Base-by-base conservation (phyloP, 176 grass and related monocot genomes). In the Rhynchospora tenuis region DNA sequence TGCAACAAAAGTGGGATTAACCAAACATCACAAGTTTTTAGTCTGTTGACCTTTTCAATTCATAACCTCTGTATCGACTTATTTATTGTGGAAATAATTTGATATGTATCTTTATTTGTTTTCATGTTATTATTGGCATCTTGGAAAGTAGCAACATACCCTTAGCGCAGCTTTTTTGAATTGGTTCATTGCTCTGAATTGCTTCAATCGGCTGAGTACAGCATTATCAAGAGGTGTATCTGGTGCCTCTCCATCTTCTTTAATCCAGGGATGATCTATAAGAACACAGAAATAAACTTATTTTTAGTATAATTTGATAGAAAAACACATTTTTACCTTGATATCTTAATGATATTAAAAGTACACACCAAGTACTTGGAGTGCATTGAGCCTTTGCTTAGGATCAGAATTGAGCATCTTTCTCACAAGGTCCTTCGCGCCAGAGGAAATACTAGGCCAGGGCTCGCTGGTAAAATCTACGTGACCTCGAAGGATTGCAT, bases 121-220 rank as follows among this genome's bases (percentile, higher is more conserved):
- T 52, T 15, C 71, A 54, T 11, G 9, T 3, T 16, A 54, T 75
- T 54, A 75, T 45, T 28, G 28, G 3, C 0, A 2, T 51, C 0
- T 76, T 2, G 14, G 22, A 83, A 64, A 47, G 6, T 12, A 56
- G 4, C 27, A 33, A 68, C n/a, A 45, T 42, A 95, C 93, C 80
- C 93, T 93, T 11, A 96, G 85, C 42, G 93, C 93, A 20, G 93
- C 93, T 69, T 96, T 96, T 86, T 96, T 96, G 89, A 96, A 96
- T 60, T 96, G 93, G 85, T 96, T 96, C 93, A 96, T 96, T 0
- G 89, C 91, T 89, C 68, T 96, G 89, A 96, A 96, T 83, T 96
- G 91, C 86, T 96, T 93, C 73, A 96, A 86, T 83, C 91, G 84
- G 68, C 78, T 93, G 83, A 93, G 88, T 66, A 96, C 89, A n/a